A percentile compares a stretch with the other conserved stretches of the same genome.
Conservation (phyloP, 768 basidiomycete species). For the Boletus pseudopeckii region DNA sequence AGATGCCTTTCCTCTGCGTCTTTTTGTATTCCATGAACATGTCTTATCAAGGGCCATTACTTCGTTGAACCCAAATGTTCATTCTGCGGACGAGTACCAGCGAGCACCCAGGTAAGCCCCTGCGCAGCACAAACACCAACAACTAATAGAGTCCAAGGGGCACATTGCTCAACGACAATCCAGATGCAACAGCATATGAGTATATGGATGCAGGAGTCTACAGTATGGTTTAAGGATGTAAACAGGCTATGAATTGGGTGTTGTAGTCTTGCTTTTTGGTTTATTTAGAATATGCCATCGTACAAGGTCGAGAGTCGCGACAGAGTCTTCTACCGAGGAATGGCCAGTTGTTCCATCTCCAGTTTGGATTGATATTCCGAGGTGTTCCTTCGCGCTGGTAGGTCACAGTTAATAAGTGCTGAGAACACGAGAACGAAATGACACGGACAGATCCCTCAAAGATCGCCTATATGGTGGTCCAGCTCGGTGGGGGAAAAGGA, state of each 20-base stretch:
- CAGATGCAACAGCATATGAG: background rate
- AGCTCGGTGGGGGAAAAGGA: constrained; percentile 81
- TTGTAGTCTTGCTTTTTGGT: constrained; percentile 31
- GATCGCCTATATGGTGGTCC: constrained; percentile 78
- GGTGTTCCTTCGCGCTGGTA: constrained; percentile 72
- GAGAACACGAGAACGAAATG: background rate
- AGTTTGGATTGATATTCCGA: constrained; percentile 79
- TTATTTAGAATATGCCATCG: constrained; percentile 75
- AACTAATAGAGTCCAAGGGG: background rate
- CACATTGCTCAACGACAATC: background rate
- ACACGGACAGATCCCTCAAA: constrained; percentile 72
- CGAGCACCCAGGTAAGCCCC: background rate
- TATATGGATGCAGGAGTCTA: constrained; percentile 1
- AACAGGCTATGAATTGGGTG: constrained; percentile 13
- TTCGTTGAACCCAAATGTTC: constrained; percentile 21
- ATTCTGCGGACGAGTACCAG: background rate
- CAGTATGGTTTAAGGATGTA: background rate
- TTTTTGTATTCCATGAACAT: constrained; percentile 10
- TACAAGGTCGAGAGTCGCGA: constrained; percentile 85
- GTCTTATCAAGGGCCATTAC: constrained; percentile 27
- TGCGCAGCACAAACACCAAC: background rate
- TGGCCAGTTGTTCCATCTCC: constrained; percentile 76
- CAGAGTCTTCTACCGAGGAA: constrained; percentile 86
- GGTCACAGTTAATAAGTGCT: constrained; percentile 7
- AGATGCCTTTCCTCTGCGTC: constrained; percentile 29